These are phyloP conservation scores for Colletotrichum lini DNA, from an alignment of 2,329 filamentous ascomycete genomes.

Conservation along the genomic window DNA sequence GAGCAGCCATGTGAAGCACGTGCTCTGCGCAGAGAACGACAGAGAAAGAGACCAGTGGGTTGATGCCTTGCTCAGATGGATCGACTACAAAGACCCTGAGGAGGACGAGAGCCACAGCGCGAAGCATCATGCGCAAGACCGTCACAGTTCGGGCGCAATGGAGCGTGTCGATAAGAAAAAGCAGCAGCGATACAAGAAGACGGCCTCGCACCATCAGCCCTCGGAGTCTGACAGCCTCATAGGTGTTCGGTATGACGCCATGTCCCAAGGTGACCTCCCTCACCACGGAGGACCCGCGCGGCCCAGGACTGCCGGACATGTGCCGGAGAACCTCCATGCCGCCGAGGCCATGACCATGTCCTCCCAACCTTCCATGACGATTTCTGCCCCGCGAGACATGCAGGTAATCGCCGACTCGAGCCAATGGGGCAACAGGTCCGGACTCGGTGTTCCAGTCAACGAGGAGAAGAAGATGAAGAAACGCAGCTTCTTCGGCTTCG, in stretches of 20 bases:
- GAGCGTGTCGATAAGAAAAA: slow-evolving; percentile 47
- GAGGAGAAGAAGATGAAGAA: slow-evolving; percentile 89
- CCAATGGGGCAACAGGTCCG: slow-evolving; percentile 88
- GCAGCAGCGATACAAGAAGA: slow-evolving; percentile 52
- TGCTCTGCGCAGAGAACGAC: slow-evolving; percentile 96
- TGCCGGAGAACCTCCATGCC: slow-evolving; percentile 52
- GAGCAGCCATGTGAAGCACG: slow-evolving; percentile 88
- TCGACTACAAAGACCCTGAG: slow-evolving; percentile 78
- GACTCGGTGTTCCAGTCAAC: slow-evolving; percentile 62
- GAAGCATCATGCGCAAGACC: slow-evolving; percentile 56
- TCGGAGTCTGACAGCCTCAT: slow-evolving; percentile 64
- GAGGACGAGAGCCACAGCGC: slow-evolving; percentile 62
- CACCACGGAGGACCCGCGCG: slow-evolving; percentile 56
- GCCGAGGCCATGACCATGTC: slow-evolving; percentile 49
- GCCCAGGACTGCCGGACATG: slow-evolving; percentile 54
- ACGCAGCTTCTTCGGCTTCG: slow-evolving; percentile 81
- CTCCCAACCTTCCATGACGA: slow-evolving; percentile 65
- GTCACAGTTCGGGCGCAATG: slow-evolving; percentile 53
- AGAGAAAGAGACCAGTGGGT: slow-evolving; percentile 95
- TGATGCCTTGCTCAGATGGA: slow-evolving; percentile 88
- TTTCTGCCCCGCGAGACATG: slow-evolving; percentile 89
- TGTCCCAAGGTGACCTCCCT: slow-evolving; percentile 66
- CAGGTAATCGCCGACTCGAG: slow-evolving; percentile 85
- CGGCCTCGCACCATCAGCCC: slow-evolving; percentile 54
- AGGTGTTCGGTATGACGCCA: slow-evolving; percentile 71